A percentile compares a stretch with the other conserved stretches of the same genome.
phyloP scores from a whole-genome alignment of 108 stramenopile species.

The Ochromonas danica region DNA sequence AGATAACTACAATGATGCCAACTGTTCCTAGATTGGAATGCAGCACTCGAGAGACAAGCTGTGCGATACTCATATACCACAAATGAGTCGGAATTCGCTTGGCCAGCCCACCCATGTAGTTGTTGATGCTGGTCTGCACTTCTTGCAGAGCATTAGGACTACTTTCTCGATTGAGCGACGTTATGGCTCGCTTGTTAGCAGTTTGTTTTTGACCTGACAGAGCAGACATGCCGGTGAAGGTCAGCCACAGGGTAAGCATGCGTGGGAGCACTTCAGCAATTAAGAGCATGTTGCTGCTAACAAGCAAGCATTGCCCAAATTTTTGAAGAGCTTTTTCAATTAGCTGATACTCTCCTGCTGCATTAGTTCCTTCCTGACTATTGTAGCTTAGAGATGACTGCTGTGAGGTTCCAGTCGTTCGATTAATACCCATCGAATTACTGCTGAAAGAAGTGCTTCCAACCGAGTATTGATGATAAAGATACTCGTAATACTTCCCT shows the following conservation, averaged over 20 bases:
- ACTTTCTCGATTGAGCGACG: not conserved
- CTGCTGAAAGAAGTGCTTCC: no score
- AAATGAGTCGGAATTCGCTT: conserved; percentile 20
- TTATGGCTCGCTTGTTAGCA: not conserved
- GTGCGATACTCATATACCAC: conserved; percentile 41
- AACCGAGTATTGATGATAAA: no score
- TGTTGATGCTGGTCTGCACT: not conserved
- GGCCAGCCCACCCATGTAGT: not conserved
- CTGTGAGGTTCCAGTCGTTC: not conserved
- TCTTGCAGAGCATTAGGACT: not conserved
- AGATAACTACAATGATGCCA: not conserved
- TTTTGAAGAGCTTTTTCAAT: conserved; percentile 30
- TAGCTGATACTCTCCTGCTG: not conserved
- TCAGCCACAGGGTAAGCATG: conserved; percentile 41
- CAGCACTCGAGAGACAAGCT: conserved; percentile 42
- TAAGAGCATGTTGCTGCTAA: not conserved
- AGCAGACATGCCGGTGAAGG: not conserved
- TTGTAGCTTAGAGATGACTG: no score
- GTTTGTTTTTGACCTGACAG: not conserved
- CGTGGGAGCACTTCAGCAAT: conserved; percentile 35
- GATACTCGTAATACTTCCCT: conserved; percentile 7
- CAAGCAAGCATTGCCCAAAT: conserved; percentile 34
- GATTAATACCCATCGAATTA: conserved; percentile 20
- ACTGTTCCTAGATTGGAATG: not conserved
- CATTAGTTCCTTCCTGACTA: no score